phyloP scores from a whole-genome alignment of 768 basidiomycete species.

The Phanerochaete sordida region DNA sequence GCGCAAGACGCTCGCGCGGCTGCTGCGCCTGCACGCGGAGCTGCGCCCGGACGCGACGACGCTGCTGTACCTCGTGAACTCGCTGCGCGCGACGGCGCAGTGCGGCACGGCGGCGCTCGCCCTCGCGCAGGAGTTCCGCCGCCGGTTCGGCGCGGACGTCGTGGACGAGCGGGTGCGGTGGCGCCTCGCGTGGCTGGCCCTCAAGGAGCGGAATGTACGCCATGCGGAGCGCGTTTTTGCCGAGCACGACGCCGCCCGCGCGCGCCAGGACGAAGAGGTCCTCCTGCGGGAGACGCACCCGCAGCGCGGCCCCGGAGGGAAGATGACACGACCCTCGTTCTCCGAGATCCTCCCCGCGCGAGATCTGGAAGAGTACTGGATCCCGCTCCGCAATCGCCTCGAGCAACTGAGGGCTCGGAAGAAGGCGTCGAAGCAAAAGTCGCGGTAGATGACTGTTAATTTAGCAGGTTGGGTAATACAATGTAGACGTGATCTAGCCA shows the following conservation, averaged over 20 bases:
- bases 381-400: conserved; percentile 15
- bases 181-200: conserved; percentile 53
- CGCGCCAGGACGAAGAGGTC: background rate
- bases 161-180: conserved; percentile 58
- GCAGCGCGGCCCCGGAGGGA: background rate
- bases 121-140: conserved; percentile 41
- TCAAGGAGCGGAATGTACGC: conserved; percentile 42
- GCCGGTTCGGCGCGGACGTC: conserved; percentile 52
- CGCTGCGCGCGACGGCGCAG: conserved; percentile 43
- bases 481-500: too few relatives aligned
- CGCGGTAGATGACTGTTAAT: background rate
- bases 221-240: conserved; percentile 10
- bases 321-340: background rate
- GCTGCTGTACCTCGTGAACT: conserved; percentile 52
- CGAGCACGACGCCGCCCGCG: conserved; percentile 11
- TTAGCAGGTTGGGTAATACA: too few relatives aligned
- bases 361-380: conserved; percentile 14
- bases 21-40: conserved; percentile 43
- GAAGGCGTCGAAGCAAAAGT: background rate
- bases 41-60: conserved; percentile 59
- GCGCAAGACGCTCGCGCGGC: conserved; percentile 39
- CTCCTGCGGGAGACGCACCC: background rate
- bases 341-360: background rate
- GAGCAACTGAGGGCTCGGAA: background rate
- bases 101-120: conserved; percentile 53